Conservation (phyloP, 257 asterid species). For the Perilla frutescens region DNA sequence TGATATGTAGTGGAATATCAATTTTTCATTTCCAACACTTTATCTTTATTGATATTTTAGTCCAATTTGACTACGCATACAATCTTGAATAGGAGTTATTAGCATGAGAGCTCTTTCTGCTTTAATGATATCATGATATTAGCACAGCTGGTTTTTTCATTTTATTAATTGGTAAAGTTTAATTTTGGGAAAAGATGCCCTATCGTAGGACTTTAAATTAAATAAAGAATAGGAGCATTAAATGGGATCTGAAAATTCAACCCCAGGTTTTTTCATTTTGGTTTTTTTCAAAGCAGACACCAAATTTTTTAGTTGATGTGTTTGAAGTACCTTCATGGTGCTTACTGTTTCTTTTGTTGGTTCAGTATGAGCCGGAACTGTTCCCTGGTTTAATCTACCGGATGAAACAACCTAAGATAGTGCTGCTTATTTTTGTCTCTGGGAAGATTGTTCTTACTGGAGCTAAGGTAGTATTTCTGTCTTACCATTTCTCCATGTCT, state of each 20-base stretch:
- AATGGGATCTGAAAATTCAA: not conserved
- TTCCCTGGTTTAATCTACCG: slow-evolving; percentile 93
- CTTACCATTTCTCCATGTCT: slow-evolving; percentile 4
- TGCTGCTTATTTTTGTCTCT: slow-evolving; percentile 89
- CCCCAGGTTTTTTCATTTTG: not conserved
- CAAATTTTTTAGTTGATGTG: not conserved
- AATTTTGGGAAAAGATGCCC: not conserved
- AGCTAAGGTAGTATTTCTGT: slow-evolving; percentile 67
- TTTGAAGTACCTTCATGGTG: not conserved
- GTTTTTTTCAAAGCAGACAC: not conserved
- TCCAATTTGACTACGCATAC: not conserved
- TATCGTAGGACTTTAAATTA: not conserved
- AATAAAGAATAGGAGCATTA: not conserved
- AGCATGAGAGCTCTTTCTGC: not conserved
- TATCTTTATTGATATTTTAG: not conserved
- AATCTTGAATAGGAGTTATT: no score
- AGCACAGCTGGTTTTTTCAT: not conserved
- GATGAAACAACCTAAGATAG: slow-evolving; percentile 94
- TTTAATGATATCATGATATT: no score
- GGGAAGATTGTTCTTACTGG: slow-evolving; percentile 97
- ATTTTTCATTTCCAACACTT: not conserved
- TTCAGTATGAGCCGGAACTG: slow-evolving; percentile 93
- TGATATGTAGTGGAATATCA: no score
- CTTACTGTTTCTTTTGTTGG: slow-evolving; percentile 39
- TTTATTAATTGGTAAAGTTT: not conserved